These are phyloP conservation scores for Pseudoneurospora amorphoporcata DNA, from an alignment of 495 filamentous ascomycete species.

Conservation along the genomic window DNA sequence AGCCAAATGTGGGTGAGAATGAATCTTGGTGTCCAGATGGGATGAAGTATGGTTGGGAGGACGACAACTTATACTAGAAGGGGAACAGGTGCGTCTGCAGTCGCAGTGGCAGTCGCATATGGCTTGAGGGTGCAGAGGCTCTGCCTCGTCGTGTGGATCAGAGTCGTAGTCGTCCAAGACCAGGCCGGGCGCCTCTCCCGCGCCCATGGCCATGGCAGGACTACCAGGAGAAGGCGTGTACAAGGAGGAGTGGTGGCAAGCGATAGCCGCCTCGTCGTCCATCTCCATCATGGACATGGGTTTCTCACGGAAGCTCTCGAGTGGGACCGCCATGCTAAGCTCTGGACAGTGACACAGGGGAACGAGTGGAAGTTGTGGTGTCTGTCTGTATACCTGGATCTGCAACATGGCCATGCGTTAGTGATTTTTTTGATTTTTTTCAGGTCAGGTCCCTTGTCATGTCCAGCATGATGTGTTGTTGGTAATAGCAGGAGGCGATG, in stretches of 20 bases:
- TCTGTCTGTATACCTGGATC: neutral
- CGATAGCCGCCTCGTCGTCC: constrained; percentile 16
- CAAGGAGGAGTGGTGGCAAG: constrained; percentile 14
- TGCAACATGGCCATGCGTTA: neutral
- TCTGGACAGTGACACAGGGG: neutral
- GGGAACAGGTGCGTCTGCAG: neutral
- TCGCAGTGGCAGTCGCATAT: neutral
- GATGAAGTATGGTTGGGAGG: neutral
- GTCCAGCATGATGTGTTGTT: neutral
- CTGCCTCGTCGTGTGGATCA: constrained; percentile 7
- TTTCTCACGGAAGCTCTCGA: neutral
- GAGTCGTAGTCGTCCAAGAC: neutral
- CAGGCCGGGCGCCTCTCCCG: constrained; percentile 8
- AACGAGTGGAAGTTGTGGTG: neutral
- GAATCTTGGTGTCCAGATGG: neutral
- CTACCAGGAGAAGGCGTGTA: constrained; percentile 2
- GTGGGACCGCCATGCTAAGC: constrained; percentile 4
- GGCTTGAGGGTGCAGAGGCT: constrained; percentile 3
- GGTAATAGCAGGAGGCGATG: neutral
- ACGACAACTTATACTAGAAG: neutral
- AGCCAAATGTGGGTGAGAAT: neutral
- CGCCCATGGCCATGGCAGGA: constrained; percentile 9
- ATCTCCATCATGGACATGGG: constrained; percentile 3
- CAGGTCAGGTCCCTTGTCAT: neutral
- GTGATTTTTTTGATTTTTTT: neutral